Evolutionary conservation across 164 flowering plant species (phyloP).

Genomic region (Tetracentron sinense): DNA sequence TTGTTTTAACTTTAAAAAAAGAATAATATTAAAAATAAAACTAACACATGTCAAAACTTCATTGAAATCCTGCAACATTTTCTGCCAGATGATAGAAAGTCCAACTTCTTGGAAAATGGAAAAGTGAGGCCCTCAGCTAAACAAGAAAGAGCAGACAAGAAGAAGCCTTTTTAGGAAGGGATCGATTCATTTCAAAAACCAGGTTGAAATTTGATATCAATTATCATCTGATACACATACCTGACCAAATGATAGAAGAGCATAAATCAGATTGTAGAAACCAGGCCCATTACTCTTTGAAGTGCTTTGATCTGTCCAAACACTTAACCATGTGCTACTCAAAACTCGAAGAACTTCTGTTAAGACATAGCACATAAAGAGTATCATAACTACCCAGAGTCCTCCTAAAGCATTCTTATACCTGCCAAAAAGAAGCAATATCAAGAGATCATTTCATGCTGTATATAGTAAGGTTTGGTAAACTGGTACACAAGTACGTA

Average conservation of each 20-base stretch:
- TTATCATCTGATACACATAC: conserved; percentile 30
- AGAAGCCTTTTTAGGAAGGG: background rate
- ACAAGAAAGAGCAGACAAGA: no score
- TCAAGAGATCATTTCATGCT: background rate
- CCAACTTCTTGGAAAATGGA: no score
- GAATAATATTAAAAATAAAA: no score
- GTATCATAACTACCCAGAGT: conserved; percentile 70
- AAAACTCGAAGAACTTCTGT: conserved; percentile 73
- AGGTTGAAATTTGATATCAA: background rate
- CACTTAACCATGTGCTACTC: conserved; percentile 97
- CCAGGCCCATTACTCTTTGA: conserved; percentile 46
- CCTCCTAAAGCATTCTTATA: conserved; percentile 94
- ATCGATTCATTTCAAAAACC: background rate
- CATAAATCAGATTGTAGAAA: conserved; percentile 71
- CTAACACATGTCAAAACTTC: no score
- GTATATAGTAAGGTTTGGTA: background rate
- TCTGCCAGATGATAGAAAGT: no score
- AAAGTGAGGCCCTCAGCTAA: no score
- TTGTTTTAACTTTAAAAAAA: no score
- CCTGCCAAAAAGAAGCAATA: conserved; percentile 34
- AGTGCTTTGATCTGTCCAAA: conserved; percentile 76
- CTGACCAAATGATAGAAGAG: conserved; percentile 76
- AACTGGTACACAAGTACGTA: background rate
- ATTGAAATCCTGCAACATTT: no score
- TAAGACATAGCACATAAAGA: conserved; percentile 60